Conservation (phyloP, 2,329 filamentous ascomycete genomes). For the Orbilia brochopaga region DNA sequence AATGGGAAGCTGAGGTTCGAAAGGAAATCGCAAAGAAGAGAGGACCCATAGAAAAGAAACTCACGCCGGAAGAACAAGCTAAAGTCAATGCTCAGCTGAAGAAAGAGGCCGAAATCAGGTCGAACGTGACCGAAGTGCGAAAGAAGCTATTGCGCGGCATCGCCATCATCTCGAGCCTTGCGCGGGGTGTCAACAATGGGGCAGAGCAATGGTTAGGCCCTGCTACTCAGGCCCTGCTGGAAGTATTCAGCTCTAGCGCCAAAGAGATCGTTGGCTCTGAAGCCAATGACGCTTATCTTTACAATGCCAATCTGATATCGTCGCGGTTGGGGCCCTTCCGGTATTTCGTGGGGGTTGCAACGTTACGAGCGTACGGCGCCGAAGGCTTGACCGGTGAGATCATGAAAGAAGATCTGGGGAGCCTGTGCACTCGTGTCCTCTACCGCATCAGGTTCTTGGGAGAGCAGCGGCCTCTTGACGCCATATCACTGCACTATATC, state of each 20-base stretch:
- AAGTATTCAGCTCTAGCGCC: constrained; percentile 78
- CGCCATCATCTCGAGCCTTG: constrained; percentile 81
- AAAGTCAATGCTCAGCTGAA: constrained; percentile 90
- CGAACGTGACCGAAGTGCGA: constrained; percentile 72
- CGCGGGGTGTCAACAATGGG: constrained; percentile 86
- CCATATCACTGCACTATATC: constrained; percentile 83
- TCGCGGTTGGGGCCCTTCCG: constrained; percentile 75
- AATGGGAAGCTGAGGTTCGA: constrained; percentile 94
- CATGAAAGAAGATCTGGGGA: constrained; percentile 55
- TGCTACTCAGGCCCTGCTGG: constrained; percentile 75
- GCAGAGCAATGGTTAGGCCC: constrained; percentile 85
- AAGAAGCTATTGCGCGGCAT: constrained; percentile 79
- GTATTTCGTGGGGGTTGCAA: constrained; percentile 85
- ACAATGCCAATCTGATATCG: constrained; percentile 77
- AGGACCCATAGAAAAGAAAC: constrained; percentile 80
- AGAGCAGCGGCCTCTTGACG: constrained; percentile 92
- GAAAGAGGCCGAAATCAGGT: constrained; percentile 81
- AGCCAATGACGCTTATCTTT: constrained; percentile 77
- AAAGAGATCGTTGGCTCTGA: constrained; percentile 80
- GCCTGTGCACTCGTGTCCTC: constrained; percentile 81
- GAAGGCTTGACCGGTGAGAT: constrained; percentile 65
- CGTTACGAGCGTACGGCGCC: constrained; percentile 77
- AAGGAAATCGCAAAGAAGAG: constrained; percentile 90
- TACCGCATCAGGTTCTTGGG: constrained; percentile 88
- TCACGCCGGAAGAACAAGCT: constrained; percentile 83